Percentiles rank a stretch among this genome's conserved stretches.
phyloP scores from a whole-genome alignment of 208 protist genomes.

The Lotmaria passim region DNA sequence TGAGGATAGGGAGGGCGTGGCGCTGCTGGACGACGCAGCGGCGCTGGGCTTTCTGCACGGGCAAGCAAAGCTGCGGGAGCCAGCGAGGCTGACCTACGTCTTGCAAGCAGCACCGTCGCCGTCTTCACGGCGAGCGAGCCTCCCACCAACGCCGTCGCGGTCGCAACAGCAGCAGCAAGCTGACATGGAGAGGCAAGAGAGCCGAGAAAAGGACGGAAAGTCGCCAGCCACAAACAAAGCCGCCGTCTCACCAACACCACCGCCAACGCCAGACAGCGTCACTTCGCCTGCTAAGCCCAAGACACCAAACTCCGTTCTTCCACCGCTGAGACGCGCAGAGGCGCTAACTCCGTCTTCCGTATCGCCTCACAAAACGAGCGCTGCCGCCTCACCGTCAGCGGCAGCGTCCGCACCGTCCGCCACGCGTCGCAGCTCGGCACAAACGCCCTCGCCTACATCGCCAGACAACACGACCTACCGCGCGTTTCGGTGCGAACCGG shows the following conservation, averaged over 20 bases:
- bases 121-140: not conserved
- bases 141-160: not conserved
- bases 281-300: too few relatives aligned
- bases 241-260: not conserved
- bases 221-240: not conserved
- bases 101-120: not conserved
- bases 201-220: not conserved
- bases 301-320: not conserved
- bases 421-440: not conserved
- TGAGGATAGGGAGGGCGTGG: not conserved
- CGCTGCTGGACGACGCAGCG: constrained; percentile 26
- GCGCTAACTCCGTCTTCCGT: not conserved
- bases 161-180: not conserved
- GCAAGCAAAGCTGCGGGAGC: constrained; percentile 34
- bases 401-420: not conserved
- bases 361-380: not conserved
- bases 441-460: not conserved
- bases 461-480: constrained; percentile 4
- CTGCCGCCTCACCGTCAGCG: not conserved
- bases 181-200: not conserved
- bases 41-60: constrained; percentile 34
- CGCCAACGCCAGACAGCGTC: not conserved
- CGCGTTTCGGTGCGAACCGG: constrained; percentile 8
- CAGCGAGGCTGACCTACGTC: constrained; percentile 39
- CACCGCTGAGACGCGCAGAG: not conserved